Conservation (phyloP, 179 eudicot genomes). For the Corrigiola litoralis region DNA sequence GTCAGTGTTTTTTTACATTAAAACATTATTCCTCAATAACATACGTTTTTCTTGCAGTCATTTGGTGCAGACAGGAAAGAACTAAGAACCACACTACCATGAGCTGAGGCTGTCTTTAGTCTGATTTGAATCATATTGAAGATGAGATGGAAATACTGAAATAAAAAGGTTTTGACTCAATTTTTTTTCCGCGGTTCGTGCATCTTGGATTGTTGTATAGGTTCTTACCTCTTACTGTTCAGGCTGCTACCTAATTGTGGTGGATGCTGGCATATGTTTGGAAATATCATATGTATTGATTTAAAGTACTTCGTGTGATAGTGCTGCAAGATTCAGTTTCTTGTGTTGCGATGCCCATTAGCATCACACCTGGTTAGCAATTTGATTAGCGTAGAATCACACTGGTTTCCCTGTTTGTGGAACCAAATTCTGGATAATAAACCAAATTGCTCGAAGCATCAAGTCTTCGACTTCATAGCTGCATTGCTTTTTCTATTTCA, state of each 20-base stretch:
- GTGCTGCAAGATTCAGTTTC: not conserved
- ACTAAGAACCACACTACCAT: conserved; percentile 59
- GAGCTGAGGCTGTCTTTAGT: conserved; percentile 7
- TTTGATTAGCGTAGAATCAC: not conserved
- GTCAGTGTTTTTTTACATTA: not conserved
- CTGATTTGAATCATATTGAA: not conserved
- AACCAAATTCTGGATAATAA: not conserved
- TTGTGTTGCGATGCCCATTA: not conserved
- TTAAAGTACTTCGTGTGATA: not conserved
- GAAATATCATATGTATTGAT: not conserved
- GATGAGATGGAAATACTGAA: conserved; percentile 6
- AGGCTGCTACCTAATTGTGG: conserved; percentile 16
- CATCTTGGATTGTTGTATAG: conserved; percentile 20
- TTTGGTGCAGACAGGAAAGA: conserved; percentile 87
- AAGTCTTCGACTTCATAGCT: not conserved
- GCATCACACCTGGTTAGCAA: not conserved
- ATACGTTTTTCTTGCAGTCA: conserved; percentile 43
- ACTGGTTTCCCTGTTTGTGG: not conserved
- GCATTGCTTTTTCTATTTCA: not conserved
- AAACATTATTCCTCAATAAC: not conserved
- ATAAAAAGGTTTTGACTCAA: conserved; percentile 22
- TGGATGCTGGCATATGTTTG: not conserved
- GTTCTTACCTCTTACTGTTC: conserved; percentile 8
- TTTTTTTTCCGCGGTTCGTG: conserved; percentile 16
- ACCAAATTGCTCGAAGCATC: not conserved